Base-by-base conservation (phyloP, 768 basidiomycete species). In the Myochromella boudieri region DNA sequence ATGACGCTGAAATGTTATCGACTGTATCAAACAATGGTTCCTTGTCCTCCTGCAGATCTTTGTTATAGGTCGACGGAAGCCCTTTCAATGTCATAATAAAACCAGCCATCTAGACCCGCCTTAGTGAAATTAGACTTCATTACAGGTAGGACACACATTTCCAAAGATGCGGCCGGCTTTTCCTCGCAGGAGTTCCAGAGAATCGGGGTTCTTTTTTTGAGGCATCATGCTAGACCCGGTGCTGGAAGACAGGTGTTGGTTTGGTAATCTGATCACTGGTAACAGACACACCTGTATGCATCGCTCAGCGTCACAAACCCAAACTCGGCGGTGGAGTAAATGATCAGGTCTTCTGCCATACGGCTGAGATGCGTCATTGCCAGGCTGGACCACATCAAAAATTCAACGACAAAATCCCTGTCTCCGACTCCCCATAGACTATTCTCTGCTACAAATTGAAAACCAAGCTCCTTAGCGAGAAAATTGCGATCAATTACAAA, bases 221-320 rank as follows among this genome's bases (percentile, higher is more conserved):
- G 97, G 97, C 97, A 99, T 99, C 63, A 99, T 97, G 56, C 95
- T 97, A 31, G 95, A 97, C 6, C 97, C 97, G 34, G 97, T 99
- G 63, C 94, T 97, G 54, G 9, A 39, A 54, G 18, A 31, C 24
- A 42, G 28, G 49, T 44, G 22, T 11, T 15, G 10, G 27, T 43
- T 43, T 22, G 21, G 33, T 11, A 28, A 33, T 25, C 14, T 6
- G 18, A 33, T 39, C 18, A 18, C 32, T 22, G 37, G 8, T 18
- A 15, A 6, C 3, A 46, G 24, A 3, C 76, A 43, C 44, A 92
- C 95, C 90, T 93, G 68, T 99, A 99, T 4, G 97, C 97, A 68
- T 99, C 97, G 59, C 90, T 94, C 60, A 98, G 67, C n/a, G 86
- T 84, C 48, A 99, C 78, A 65, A 98, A 99, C 4, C 94, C 94